Conservation (phyloP, 1,139 yeast genomes). For the Yarrowia galli region DNA sequence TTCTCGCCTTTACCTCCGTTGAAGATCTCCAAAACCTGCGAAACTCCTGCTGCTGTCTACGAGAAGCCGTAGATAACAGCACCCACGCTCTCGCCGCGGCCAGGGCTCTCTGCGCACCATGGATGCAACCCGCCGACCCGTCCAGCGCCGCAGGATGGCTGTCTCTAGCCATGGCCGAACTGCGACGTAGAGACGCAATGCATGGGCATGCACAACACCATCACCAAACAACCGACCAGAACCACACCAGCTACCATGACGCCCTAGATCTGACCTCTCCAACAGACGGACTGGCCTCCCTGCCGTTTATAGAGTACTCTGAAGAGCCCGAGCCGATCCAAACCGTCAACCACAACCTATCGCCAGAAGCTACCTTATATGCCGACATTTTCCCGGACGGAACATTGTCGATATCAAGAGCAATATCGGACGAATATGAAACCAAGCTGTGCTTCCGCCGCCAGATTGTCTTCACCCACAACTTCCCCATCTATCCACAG, state of each 20-base stretch:
- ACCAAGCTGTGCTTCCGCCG: conserved; percentile 18
- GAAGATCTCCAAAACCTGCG: conserved; percentile 20
- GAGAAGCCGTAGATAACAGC: conserved; percentile 22
- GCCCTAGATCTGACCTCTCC: conserved; percentile 15
- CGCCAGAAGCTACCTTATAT: conserved; percentile 7
- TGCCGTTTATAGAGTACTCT: conserved; percentile 4
- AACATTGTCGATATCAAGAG: conserved; percentile 10
- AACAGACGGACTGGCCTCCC: background rate
- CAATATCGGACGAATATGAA: conserved; percentile 28
- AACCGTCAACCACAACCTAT: conserved; percentile 9
- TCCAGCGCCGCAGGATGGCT: conserved; percentile 18
- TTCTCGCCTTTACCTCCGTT: conserved; percentile 15
- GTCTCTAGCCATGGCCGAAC: conserved; percentile 8
- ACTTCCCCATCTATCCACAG: conserved; percentile 26
- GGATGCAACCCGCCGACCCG: conserved; percentile 14
- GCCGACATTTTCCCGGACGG: conserved; percentile 22
- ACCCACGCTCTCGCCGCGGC: conserved; percentile 12
- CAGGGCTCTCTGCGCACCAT: conserved; percentile 18
- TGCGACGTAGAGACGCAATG: conserved; percentile 26
- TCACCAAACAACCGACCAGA: background rate
- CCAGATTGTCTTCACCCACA: conserved; percentile 32
- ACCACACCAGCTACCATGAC: background rate
- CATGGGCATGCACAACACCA: conserved; percentile 31
- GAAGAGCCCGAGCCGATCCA: conserved; percentile 21
- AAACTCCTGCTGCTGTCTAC: conserved; percentile 18